A percentile compares a stretch with the other conserved stretches of the same genome.
Conservation (phyloP, 768 basidiomycete genomes). For the Porphyrellus cyaneotinctus region DNA sequence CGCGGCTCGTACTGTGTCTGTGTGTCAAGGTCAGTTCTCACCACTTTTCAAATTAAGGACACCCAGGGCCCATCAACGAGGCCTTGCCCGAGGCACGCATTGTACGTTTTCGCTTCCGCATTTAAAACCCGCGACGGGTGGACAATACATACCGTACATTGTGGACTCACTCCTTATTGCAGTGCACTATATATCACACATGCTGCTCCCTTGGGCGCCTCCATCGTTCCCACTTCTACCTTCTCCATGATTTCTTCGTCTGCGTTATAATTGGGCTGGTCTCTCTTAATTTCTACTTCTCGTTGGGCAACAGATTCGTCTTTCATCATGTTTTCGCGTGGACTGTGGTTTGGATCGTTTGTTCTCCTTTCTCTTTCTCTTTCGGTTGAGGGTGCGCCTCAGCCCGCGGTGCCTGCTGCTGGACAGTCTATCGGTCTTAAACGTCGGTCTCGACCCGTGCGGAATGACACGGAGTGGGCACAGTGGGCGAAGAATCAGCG, state of each 20-base stretch:
- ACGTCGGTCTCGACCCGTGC: constrained; percentile 9
- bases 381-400: constrained; percentile 11
- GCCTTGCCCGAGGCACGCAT: background rate
- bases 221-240: background rate
- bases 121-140: background rate
- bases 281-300: background rate
- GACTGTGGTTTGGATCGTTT: constrained; percentile 6
- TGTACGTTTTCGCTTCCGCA: background rate
- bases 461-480: constrained; percentile 21
- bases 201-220: background rate
- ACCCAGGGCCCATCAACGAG: too few relatives aligned
- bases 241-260: background rate
- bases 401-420: constrained; percentile 4
- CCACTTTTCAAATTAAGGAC: too few relatives aligned
- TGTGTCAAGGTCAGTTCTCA: too few relatives aligned
- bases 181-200: background rate
- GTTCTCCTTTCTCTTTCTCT: constrained; percentile 10
- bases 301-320: background rate
- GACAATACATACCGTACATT: background rate
- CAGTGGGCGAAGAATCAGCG: constrained; percentile 45
- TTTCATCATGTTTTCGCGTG: constrained; percentile 8
- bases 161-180: background rate
- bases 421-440: constrained; percentile 23
- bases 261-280: constrained; percentile 9
- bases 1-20: too few relatives aligned